These are phyloP conservation scores for Eremothecium cymbalariae DNA, from an alignment of 1,139 yeast genomes.

Conservation along the genomic window DNA sequence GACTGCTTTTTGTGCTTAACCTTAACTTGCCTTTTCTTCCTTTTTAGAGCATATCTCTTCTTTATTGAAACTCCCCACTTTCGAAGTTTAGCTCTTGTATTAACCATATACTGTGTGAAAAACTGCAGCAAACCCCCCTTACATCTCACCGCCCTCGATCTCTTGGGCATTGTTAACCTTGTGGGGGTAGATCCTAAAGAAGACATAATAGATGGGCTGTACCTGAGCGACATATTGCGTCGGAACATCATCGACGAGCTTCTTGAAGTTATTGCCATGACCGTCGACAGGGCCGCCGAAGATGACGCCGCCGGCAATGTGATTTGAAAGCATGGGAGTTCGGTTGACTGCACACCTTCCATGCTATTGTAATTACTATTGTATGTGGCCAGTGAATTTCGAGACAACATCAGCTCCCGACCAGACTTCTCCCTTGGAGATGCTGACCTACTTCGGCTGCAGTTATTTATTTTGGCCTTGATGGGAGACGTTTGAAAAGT, in stretches of 20 bases:
- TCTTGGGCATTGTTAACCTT: constrained; percentile 18
- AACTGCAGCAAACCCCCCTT: constrained; percentile 30
- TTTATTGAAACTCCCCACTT: constrained; percentile 16
- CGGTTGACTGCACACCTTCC: not conserved
- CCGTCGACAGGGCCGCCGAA: too few relatives aligned
- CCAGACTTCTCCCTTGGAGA: too few relatives aligned
- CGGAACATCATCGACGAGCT: not conserved
- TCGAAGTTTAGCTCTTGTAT: constrained; percentile 17
- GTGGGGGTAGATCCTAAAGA: constrained; percentile 4
- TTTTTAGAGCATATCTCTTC: constrained; percentile 15
- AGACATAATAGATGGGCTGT: constrained; percentile 1
- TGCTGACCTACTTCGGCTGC: too few relatives aligned
- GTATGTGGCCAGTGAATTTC: too few relatives aligned
- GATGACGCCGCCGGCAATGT: constrained; percentile 3
- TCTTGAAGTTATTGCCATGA: not conserved
- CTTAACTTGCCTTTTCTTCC: constrained; percentile 7
- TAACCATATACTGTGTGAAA: constrained; percentile 21
- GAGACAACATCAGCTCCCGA: too few relatives aligned
- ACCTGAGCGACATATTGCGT: constrained; percentile 1
- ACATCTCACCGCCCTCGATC: constrained; percentile 30
- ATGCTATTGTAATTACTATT: not conserved
- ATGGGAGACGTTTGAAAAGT: too few relatives aligned
- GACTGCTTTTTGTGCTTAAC: constrained; percentile 9
- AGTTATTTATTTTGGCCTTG: too few relatives aligned
- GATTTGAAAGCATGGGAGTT: not conserved